These are phyloP conservation scores for Phlebopus sp. DNA, from an alignment of 1,284 basidiomycete species.

Conservation along the genomic window DNA sequence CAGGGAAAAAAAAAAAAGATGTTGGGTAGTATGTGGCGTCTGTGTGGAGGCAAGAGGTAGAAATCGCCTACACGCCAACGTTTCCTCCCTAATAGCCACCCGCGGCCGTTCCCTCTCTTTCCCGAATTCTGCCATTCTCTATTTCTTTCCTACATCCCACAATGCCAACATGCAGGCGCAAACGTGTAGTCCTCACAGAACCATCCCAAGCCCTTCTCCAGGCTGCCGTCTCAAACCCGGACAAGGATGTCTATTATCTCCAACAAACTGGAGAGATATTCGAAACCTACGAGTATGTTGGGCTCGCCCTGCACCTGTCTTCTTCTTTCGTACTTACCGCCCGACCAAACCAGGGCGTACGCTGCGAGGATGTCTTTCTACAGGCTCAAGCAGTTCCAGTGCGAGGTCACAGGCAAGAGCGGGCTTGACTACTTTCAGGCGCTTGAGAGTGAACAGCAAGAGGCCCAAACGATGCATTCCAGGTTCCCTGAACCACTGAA, in stretches of 20 bases:
- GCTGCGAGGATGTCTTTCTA: slow-evolving; percentile 92
- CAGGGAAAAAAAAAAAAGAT: slow-evolving; percentile 5
- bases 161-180: slow-evolving; percentile 90
- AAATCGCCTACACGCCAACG: slow-evolving; percentile 40
- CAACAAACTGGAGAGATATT: slow-evolving; percentile 94
- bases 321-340: slow-evolving; percentile 22
- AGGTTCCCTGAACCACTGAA: slow-evolving; percentile 93
- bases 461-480: slow-evolving; percentile 84
- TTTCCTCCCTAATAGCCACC: slow-evolving; percentile 41
- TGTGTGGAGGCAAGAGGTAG: slow-evolving; percentile 26
- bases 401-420: slow-evolving; percentile 93
- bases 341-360: slow-evolving; percentile 65
- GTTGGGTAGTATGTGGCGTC: slow-evolving; percentile 12
- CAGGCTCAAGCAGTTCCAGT: slow-evolving; percentile 89
- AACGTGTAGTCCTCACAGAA: slow-evolving; percentile 84
- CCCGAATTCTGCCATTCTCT: slow-evolving; percentile 31
- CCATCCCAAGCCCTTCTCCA: slow-evolving; percentile 67
- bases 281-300: slow-evolving; percentile 85
- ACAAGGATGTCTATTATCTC: slow-evolving; percentile 85
- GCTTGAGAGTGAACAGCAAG: slow-evolving; percentile 84
- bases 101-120: slow-evolving; percentile 37
- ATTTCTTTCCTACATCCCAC: slow-evolving; percentile 25
- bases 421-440: slow-evolving; percentile 94
- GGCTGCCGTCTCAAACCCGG: slow-evolving; percentile 57
- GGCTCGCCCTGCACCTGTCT: slow-evolving; percentile 8